Evolutionary conservation across 2,329 filamentous ascomycete genomes (phyloP).

Genomic region (Alternaria triticimaculans): DNA sequence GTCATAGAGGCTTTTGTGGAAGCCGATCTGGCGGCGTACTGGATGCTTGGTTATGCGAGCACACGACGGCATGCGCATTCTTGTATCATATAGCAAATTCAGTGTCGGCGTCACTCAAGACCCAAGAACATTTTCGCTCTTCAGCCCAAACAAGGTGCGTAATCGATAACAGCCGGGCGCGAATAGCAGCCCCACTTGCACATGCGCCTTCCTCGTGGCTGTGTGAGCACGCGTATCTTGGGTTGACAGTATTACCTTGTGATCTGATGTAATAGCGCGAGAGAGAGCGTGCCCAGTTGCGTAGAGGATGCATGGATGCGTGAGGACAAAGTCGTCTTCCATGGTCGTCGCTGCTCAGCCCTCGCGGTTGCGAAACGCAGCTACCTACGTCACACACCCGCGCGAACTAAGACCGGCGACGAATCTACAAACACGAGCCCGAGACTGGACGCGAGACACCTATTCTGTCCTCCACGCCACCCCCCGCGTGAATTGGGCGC

Average conservation of each 20-base stretch:
- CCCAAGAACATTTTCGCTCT: background rate
- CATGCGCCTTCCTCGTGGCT: conserved; percentile 16
- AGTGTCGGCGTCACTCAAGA: conserved; percentile 13
- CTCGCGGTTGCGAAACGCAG: conserved; percentile 20
- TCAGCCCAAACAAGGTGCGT: conserved; percentile 25
- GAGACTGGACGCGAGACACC: conserved; percentile 14
- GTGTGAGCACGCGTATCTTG: conserved; percentile 2
- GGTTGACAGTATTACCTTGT: background rate
- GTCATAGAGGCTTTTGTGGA: conserved; percentile 37
- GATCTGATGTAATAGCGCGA: background rate
- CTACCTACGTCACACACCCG: conserved; percentile 45
- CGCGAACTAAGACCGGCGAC: conserved; percentile 30
- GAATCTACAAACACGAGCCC: conserved; percentile 26
- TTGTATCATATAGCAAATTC: conserved; percentile 41
- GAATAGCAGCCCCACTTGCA: conserved; percentile 28
- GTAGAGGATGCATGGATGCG: conserved; percentile 4
- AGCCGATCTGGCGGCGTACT: conserved; percentile 36
- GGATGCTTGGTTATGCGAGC: conserved; percentile 33
- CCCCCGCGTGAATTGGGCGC: conserved; percentile 11
- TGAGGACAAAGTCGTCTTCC: conserved; percentile 16
- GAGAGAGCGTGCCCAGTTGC: conserved; percentile 8
- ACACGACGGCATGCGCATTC: conserved; percentile 32
- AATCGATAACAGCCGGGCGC: conserved; percentile 40
- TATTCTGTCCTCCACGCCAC: conserved; percentile 53
- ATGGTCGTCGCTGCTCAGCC: conserved; percentile 23